Evolutionary conservation across 352 stramenopile genomes (phyloP), one percentile per base, ranked within the genome.

Genomic region (Phytophthora vignae): DNA sequence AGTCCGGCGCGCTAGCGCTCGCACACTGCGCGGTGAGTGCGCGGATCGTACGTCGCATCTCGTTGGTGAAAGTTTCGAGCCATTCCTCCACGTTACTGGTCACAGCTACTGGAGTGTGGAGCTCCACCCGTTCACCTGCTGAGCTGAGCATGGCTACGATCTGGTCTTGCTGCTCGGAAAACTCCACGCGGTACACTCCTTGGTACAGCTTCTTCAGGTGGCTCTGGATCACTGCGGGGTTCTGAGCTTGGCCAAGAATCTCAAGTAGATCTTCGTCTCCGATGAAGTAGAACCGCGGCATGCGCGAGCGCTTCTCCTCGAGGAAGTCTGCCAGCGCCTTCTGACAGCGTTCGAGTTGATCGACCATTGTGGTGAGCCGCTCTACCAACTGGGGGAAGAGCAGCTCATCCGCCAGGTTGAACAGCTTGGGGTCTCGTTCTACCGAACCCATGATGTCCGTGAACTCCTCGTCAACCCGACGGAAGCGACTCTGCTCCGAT

Each of bases 281-380:
- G 58, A 99, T 97, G 61, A 99, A 99, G 74, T 99, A 99, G 69
- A 99, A 99, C 2, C 96, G 86, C n/a, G 96, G 96, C 81, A 99
- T 97, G 6, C 80, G 78, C 7, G 87, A 91, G 3, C 96, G 85
- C 68, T 99, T 99, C 48, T 96, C 88, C 68, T 99, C 96, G 12
- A 99, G 77, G 67, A 98, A 99, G 62, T 99, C 92, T 0, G 90
- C 84, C 7, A 99, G 77, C 3, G 96, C 96, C 62, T 99, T 98
- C 50, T 98, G 94, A 64, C 93, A 98, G 0, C 93, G 87, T 67
- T 99, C 96, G 1, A 99, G 81, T 74, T 99, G 94, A 56, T 98
- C 95, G 0, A 98, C 83, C 84, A 98, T 98, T 9, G 80, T 91
- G 1, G 71, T 75, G 2, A 99, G 79, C 0, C 79, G 84, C 0